phyloP scores from a whole-genome alignment of 1,139 yeast genomes.

The Candida sanyaensis region DNA sequence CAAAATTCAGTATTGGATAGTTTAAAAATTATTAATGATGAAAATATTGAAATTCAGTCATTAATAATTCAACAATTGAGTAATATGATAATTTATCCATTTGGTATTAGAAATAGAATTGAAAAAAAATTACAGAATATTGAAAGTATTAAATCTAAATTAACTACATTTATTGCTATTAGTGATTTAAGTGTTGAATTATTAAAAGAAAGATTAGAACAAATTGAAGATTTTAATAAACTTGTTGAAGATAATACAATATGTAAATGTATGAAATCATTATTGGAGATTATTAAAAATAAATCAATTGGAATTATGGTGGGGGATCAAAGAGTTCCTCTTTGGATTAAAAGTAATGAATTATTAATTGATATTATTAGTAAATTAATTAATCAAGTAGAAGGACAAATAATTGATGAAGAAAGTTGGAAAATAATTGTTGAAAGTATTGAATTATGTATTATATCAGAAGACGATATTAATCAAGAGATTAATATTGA shows the following conservation, averaged over 20 bases:
- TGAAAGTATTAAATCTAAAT: slow-evolving; percentile 32
- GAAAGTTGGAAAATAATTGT: slow-evolving; percentile 52
- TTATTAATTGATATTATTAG: slow-evolving; percentile 27
- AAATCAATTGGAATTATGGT: slow-evolving; percentile 38
- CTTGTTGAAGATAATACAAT: slow-evolving; percentile 51
- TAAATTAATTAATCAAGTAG: slow-evolving; percentile 17
- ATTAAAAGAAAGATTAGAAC: slow-evolving; percentile 36
- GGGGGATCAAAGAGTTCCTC: slow-evolving; percentile 17
- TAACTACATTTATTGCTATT: slow-evolving; percentile 70
- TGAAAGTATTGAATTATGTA: slow-evolving; percentile 42
- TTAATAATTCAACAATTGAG: slow-evolving; percentile 55
- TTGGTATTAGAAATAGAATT: slow-evolving; percentile 58
- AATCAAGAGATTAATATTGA: slow-evolving; percentile 52
- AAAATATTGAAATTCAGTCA: slow-evolving; percentile 40
- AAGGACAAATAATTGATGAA: slow-evolving; percentile 15
- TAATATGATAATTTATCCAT: slow-evolving; percentile 56
- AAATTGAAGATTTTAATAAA: slow-evolving; percentile 28
- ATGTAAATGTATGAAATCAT: slow-evolving; percentile 23
- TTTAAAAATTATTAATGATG: slow-evolving; percentile 33
- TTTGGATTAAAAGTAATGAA: slow-evolving; percentile 48
- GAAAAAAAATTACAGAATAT: slow-evolving; percentile 32
- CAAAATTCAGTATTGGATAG: slow-evolving; percentile 54
- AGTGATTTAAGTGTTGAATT: slow-evolving; percentile 52
- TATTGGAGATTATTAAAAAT: slow-evolving; percentile 28
- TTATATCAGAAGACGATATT: slow-evolving; percentile 26